Conservation (phyloP, 495 filamentous ascomycete species). For the Aspergillus bertholletiae region DNA sequence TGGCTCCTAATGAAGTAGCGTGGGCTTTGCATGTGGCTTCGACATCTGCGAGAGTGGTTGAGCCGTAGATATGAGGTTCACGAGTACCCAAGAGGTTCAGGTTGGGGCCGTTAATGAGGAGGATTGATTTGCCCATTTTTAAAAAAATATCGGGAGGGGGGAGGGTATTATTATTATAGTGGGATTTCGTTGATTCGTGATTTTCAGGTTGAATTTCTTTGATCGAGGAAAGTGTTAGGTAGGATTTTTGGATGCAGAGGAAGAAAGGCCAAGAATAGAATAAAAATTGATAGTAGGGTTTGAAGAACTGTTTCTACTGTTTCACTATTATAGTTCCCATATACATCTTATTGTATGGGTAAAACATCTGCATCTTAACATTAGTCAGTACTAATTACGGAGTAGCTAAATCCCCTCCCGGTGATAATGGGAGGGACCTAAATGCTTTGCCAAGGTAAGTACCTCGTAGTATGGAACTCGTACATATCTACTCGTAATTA, state of each 20-base stretch:
- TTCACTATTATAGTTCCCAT: neutral
- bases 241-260: too few relatives aligned
- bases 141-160: too few relatives aligned
- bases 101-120: slow-evolving; percentile 78
- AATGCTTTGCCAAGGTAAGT: neutral
- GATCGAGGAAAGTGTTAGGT: too few relatives aligned
- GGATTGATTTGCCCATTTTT: slow-evolving; percentile 51
- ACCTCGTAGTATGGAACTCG: neutral
- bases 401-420: neutral
- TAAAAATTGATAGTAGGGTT: neutral
- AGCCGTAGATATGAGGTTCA: slow-evolving; percentile 68
- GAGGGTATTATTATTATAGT: too few relatives aligned
- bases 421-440: neutral
- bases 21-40: slow-evolving; percentile 40
- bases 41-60: slow-evolving; percentile 58
- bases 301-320: neutral
- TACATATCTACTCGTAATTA: neutral
- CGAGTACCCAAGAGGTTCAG: slow-evolving; percentile 74
- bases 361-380: neutral
- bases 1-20: slow-evolving; percentile 35
- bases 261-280: too few relatives aligned
- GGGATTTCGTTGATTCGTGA: too few relatives aligned
- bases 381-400: neutral
- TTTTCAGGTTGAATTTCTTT: too few relatives aligned
- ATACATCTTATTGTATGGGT: neutral